Evolutionary conservation across 164 flowering plant genomes (phyloP).

Genomic region (Stephania japonica): DNA sequence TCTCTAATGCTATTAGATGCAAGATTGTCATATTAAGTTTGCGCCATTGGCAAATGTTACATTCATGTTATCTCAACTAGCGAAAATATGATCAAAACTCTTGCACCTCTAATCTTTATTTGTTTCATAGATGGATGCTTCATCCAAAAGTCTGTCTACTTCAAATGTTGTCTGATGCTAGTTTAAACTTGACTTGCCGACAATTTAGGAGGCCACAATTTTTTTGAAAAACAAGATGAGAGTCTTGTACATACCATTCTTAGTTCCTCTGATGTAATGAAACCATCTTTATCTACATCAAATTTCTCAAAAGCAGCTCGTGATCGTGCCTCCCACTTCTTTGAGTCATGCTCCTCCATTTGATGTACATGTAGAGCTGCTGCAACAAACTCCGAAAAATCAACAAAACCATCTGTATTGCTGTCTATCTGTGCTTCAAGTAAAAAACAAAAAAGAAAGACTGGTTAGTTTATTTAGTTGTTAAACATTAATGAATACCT

Average conservation of each 20-base stretch:
- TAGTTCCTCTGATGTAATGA: conserved; percentile 90
- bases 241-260: conserved; percentile 41
- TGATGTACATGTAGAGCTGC: conserved; percentile 94
- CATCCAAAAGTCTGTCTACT: neutral
- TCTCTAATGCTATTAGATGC: neutral
- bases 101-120: neutral
- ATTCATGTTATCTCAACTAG: neutral
- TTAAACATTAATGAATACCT: too few species aligned
- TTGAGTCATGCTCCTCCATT: conserved; percentile 78
- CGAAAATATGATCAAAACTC: neutral
- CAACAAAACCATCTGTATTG: conserved; percentile 96
- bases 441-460: conserved; percentile 3
- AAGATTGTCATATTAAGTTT: neutral
- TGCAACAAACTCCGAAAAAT: conserved; percentile 93
- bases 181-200: neutral
- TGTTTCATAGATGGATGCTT: neutral
- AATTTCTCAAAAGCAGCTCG: conserved; percentile 92
- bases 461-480: neutral
- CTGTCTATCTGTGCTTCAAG: conserved; percentile 76
- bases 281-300: conserved; percentile 91
- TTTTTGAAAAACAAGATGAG: neutral
- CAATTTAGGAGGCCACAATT: neutral
- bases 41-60: neutral
- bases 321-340: conserved; percentile 75
- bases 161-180: neutral